Percentiles rank a stretch among this genome's conserved stretches.
Evolutionary conservation across 169 alveolate species (phyloP).

Genomic region (Babesia caballi): DNA sequence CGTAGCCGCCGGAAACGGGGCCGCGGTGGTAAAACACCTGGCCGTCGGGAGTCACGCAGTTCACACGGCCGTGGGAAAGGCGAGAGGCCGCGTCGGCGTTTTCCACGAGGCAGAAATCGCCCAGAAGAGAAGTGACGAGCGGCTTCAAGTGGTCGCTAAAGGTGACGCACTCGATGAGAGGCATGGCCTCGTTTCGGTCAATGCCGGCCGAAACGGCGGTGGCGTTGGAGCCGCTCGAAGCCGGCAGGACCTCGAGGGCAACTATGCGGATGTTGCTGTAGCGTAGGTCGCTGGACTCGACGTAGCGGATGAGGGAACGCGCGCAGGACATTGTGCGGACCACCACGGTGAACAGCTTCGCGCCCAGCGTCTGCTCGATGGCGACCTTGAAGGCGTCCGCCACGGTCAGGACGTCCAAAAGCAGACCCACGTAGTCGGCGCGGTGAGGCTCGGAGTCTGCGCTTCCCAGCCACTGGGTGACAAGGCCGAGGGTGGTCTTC

Average conservation of each 20-base stretch:
- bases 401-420: slow-evolving; percentile 29
- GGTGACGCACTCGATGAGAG: slow-evolving; percentile 24
- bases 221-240: neutral
- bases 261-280: slow-evolving; percentile 40
- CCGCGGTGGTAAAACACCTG: slow-evolving; percentile 56
- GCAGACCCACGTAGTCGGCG: slow-evolving; percentile 27
- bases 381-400: slow-evolving; percentile 47
- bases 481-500: slow-evolving; percentile 6
- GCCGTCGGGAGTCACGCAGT: slow-evolving; percentile 62
- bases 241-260: slow-evolving; percentile 7
- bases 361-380: slow-evolving; percentile 51
- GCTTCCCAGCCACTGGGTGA: neutral
- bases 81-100: slow-evolving; percentile 23
- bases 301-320: slow-evolving; percentile 5
- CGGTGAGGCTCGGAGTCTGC: slow-evolving; percentile 8
- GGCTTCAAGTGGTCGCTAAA: neutral
- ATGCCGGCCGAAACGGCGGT: neutral
- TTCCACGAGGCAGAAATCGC: slow-evolving; percentile 39
- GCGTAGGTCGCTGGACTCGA: slow-evolving; percentile 1
- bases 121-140: slow-evolving; percentile 3
- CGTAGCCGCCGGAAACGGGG: slow-evolving; percentile 55
- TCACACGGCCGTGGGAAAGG: neutral
- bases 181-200: slow-evolving; percentile 16
- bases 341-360: slow-evolving; percentile 50
- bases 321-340: slow-evolving; percentile 46